Conservation (phyloP, 345 rosid genomes). For the Aquilaria sinensis region DNA sequence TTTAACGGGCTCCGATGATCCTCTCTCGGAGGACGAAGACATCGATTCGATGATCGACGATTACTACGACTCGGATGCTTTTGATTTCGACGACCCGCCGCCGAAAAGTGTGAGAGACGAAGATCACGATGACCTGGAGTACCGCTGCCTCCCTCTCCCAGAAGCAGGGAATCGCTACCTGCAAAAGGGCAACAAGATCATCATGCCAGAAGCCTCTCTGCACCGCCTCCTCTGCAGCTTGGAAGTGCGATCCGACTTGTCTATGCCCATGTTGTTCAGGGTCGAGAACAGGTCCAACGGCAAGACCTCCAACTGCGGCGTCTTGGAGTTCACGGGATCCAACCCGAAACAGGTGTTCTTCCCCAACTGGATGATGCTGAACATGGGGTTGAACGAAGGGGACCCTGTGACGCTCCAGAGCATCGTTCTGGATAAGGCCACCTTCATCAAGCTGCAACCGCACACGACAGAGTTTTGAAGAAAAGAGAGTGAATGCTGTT, state of each 20-base stretch:
- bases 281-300: slow-evolving; percentile 8
- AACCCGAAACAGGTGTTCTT: slow-evolving; percentile 7
- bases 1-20: no score
- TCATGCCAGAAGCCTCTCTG: background rate
- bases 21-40: no score
- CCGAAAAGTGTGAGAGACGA: no score
- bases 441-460: slow-evolving; percentile 20
- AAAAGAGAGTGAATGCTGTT: no score
- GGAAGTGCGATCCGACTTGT: background rate
- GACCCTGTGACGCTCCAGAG: slow-evolving; percentile 3
- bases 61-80: no score
- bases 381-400: slow-evolving; percentile 14
- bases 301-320: slow-evolving; percentile 20
- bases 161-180: background rate
- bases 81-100: no score
- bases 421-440: slow-evolving; percentile 8
- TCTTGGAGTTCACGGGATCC: slow-evolving; percentile 21
- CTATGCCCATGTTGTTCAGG: slow-evolving; percentile 22
- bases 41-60: no score
- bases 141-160: slow-evolving; percentile 5
- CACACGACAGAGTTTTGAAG: slow-evolving; percentile 14
- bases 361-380: slow-evolving; percentile 29
- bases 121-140: background rate
- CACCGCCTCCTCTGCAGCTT: background rate
- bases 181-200: slow-evolving; percentile 7